Percentiles rank a stretch among this genome's conserved stretches.
Conservation (phyloP, 768 basidiomycete species). For the Podaxis pistillaris region DNA sequence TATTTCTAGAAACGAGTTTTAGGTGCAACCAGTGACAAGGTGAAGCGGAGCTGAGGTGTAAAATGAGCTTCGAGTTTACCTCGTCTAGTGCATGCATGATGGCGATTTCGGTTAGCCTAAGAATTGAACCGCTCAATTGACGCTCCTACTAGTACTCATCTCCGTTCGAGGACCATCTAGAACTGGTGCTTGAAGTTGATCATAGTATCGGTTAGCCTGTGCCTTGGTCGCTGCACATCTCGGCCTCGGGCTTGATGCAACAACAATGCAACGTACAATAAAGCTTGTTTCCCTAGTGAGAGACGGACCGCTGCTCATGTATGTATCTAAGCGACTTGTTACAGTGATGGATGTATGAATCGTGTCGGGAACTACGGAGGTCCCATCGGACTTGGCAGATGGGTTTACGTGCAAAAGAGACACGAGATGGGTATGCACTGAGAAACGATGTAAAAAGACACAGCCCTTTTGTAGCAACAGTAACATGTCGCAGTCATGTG, state of each 20-base stretch:
- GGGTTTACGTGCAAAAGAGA: not conserved
- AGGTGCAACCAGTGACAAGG: not conserved
- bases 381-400: constrained; percentile 7
- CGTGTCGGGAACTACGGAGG: constrained; percentile 1
- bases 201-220: not conserved
- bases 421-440: not conserved
- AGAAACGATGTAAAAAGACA: not conserved
- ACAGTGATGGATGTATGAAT: not conserved
- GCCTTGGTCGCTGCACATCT: not conserved
- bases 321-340: constrained; percentile 8
- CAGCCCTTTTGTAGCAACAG: constrained; percentile 4
- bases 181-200: not conserved
- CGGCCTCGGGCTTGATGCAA: not conserved
- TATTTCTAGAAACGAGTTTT: not conserved
- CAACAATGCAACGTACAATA: not conserved
- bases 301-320: not conserved
- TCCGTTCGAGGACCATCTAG: not conserved
- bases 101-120: not conserved
- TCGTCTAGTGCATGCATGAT: not conserved
- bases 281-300: not conserved
- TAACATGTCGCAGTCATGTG: constrained; percentile 5
- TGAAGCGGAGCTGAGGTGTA: not conserved
- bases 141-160: not conserved
- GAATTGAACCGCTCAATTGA: not conserved
- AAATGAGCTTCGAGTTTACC: not conserved